Percentiles rank a stretch among this genome's conserved stretches.
Evolutionary conservation across 352 stramenopile species (phyloP).

Genomic region (Phytopythium aichiense): DNA sequence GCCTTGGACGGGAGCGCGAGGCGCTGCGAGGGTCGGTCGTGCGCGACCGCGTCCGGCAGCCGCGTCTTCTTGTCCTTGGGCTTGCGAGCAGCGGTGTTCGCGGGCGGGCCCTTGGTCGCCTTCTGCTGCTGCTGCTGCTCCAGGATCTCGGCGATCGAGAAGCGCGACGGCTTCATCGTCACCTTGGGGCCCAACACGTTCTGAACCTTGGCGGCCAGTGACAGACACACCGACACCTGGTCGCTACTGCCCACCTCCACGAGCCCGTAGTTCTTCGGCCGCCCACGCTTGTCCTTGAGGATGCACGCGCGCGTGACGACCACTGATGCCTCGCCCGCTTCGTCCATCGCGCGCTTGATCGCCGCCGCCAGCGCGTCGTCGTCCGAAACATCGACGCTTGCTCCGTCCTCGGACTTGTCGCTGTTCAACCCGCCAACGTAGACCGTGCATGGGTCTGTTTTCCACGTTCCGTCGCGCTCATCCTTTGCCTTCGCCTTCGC

Average conservation of each 20-base stretch:
- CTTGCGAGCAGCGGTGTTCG: not conserved
- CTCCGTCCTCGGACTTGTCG: slow-evolving; percentile 12
- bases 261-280: slow-evolving; percentile 66
- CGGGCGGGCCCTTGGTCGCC: slow-evolving; percentile 22
- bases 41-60: slow-evolving; percentile 11
- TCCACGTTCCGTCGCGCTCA: slow-evolving; percentile 31
- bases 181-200: slow-evolving; percentile 40
- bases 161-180: slow-evolving; percentile 49
- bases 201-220: slow-evolving; percentile 26
- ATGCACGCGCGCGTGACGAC: slow-evolving; percentile 48
- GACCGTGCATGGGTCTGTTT: slow-evolving; percentile 44
- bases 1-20: slow-evolving; percentile 15
- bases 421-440: slow-evolving; percentile 48
- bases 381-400: not conserved
- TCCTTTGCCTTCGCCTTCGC: not conserved
- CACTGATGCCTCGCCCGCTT: slow-evolving; percentile 11
- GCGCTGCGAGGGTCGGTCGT: slow-evolving; percentile 23
- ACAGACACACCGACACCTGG: slow-evolving; percentile 26
- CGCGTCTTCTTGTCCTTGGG: slow-evolving; percentile 1
- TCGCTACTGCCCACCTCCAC: slow-evolving; percentile 38
- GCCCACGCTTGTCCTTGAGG: slow-evolving; percentile 48
- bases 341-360: slow-evolving; percentile 36
- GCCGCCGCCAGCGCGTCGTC: slow-evolving; percentile 28
- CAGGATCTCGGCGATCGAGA: slow-evolving; percentile 61
- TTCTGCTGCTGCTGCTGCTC: slow-evolving; percentile 52